These are phyloP conservation scores for Gracilaria domingensis DNA, from an alignment of 23 red algal species.

Conservation along the genomic window DNA sequence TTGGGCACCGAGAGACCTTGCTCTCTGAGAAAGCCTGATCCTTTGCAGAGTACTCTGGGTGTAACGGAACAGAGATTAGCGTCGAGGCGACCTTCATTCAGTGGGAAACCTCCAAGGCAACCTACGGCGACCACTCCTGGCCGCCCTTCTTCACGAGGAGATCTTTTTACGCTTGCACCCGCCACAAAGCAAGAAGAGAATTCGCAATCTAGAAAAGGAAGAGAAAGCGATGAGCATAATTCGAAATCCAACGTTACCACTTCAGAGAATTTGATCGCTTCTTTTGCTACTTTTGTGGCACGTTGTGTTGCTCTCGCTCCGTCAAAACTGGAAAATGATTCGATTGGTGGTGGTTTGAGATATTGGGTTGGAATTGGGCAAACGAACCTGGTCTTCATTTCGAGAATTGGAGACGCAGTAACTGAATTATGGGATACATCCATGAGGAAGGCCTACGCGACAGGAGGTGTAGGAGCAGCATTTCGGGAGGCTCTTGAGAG, in stretches of 20 bases:
- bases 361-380: constrained; percentile 75
- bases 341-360: constrained; percentile 60
- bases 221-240: background rate
- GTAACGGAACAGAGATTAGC: background rate
- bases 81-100: background rate
- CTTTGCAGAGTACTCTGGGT: background rate
- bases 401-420: constrained; percentile 67
- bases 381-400: constrained; percentile 51
- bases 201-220: background rate
- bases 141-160: constrained; percentile 20
- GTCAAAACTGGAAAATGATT: constrained; percentile 61
- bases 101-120: constrained; percentile 17
- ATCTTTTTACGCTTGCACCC: constrained; percentile 9
- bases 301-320: constrained; percentile 59
- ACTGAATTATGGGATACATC: constrained; percentile 73
- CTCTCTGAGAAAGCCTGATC: background rate
- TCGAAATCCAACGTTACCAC: constrained; percentile 22
- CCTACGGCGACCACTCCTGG: background rate
- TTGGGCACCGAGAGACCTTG: background rate
- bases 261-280: constrained; percentile 57
- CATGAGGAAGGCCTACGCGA: constrained; percentile 62
- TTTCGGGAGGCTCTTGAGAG: constrained; percentile 60
- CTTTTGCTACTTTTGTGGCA: constrained; percentile 62
- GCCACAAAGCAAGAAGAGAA: background rate
- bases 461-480: constrained; percentile 63